Conservation (phyloP, 192 early-diverging fungal species). For the Backusella parvicylindrica region DNA sequence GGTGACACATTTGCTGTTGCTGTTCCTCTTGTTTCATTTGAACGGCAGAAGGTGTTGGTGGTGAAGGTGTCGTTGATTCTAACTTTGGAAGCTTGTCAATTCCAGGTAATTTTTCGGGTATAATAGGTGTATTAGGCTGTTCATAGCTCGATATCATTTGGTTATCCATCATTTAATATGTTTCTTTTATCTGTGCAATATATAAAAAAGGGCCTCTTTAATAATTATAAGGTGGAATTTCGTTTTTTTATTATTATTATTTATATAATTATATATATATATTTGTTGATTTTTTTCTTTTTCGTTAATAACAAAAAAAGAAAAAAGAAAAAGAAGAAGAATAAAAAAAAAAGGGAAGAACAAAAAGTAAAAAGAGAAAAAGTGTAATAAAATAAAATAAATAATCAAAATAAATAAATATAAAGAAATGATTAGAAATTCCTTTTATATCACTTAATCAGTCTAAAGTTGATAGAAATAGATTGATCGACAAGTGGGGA, state of each 20-base stretch:
- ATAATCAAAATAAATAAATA: background rate
- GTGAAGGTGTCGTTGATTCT: constrained; percentile 11
- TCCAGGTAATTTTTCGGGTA: constrained; percentile 29
- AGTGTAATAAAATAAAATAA: background rate
- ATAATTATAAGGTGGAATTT: background rate
- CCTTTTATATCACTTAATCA: constrained; percentile 7
- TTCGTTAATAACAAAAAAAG: background rate
- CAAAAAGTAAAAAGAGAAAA: background rate
- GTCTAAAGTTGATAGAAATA: constrained; percentile 6
- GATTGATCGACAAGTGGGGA: constrained; percentile 6
- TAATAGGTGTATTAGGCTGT: constrained; percentile 13
- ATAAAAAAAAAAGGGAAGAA: background rate
- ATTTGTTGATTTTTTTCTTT: background rate
- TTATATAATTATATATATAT: background rate
- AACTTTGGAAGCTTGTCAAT: constrained; percentile 25
- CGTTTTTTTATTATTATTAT: background rate
- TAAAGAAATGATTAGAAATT: constrained; percentile 6
- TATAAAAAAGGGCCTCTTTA: background rate
- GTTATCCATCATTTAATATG: background rate
- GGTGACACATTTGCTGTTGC: background rate
- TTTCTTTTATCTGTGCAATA: background rate
- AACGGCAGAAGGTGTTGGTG: background rate
- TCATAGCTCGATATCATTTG: constrained; percentile 24
- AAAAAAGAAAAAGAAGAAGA: background rate
- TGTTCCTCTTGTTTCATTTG: background rate